A percentile compares a stretch with the other conserved stretches of the same genome.
phyloP scores from a whole-genome alignment of 192 early-diverging fungal genomes.

The Coemansia sp. region DNA sequence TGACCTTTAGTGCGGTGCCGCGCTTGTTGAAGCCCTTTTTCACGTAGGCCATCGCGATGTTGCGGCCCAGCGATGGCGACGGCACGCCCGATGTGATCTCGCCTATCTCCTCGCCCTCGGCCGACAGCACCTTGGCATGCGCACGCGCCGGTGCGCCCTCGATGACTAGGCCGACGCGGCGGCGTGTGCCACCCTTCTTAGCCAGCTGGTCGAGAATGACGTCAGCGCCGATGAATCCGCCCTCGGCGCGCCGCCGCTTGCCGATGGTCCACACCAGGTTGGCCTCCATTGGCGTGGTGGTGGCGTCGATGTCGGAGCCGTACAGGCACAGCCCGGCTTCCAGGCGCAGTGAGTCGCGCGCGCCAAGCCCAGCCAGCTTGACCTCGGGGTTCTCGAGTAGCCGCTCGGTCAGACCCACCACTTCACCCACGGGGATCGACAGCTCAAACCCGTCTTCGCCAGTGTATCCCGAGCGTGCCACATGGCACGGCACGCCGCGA shows the following conservation, averaged over 20 bases:
- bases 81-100: constrained; percentile 91
- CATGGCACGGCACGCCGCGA: constrained; percentile 73
- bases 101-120: constrained; percentile 65
- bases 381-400: constrained; percentile 70
- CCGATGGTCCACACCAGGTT: constrained; percentile 94
- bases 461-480: constrained; percentile 96
- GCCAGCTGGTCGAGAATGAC: constrained; percentile 80
- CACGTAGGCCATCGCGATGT: constrained; percentile 98
- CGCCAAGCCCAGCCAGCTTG: constrained; percentile 90
- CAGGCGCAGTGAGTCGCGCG: constrained; percentile 89
- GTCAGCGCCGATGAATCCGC: constrained; percentile 87
- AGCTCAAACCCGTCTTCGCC: constrained; percentile 99
- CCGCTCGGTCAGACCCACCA: constrained; percentile 61
- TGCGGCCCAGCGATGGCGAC: constrained; percentile 85
- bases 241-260: constrained; percentile 81
- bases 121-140: constrained; percentile 62
- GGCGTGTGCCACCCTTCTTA: constrained; percentile 67
- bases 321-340: constrained; percentile 98
- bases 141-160: constrained; percentile 91
- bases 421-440: constrained; percentile 74
- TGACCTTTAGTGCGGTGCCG: constrained; percentile 87
- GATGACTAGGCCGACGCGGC: constrained; percentile 86
- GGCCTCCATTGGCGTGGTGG: constrained; percentile 88
- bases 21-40: constrained; percentile 82
- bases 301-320: constrained; percentile 92